Evolutionary conservation across 805 yeast genomes (phyloP).

Genomic region (Metschnikowia continentalis): DNA sequence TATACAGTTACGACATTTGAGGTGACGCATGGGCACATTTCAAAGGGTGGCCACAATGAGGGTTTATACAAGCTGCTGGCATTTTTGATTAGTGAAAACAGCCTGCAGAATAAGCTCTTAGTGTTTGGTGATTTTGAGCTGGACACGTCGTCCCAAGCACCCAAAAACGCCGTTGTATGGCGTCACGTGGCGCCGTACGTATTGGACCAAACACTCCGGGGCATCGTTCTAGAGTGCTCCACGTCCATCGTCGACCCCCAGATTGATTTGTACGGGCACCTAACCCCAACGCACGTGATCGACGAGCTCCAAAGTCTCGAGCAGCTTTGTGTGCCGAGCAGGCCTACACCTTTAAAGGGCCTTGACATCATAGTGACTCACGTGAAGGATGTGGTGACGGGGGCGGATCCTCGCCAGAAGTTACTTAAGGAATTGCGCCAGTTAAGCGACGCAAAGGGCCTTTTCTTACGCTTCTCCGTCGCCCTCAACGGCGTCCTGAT

Average conservation of each 20-base stretch:
- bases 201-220: conserved; percentile 37
- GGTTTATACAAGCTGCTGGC: conserved; percentile 51
- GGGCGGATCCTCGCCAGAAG: conserved; percentile 54
- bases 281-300: conserved; percentile 63
- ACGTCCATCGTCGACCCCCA: conserved; percentile 35
- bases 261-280: conserved; percentile 69
- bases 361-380: conserved; percentile 47
- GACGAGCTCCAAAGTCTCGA: conserved; percentile 44
- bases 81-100: conserved; percentile 46
- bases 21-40: conserved; percentile 30
- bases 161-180: conserved; percentile 53
- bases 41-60: conserved; percentile 3
- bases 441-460: conserved; percentile 28
- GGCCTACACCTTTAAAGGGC: conserved; percentile 26
- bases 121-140: conserved; percentile 85
- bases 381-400: conserved; percentile 26
- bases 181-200: conserved; percentile 45
- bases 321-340: conserved; percentile 3
- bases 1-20: conserved; percentile 30
- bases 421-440: conserved; percentile 48
- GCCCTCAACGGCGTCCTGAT: conserved; percentile 55
- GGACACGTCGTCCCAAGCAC: conserved; percentile 44
- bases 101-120: conserved; percentile 39
- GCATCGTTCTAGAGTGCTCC: conserved; percentile 78
- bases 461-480: conserved; percentile 47